Evolutionary conservation across 1,284 basidiomycete species (phyloP).

Genomic region (Filobasidium uniguttulatum): DNA sequence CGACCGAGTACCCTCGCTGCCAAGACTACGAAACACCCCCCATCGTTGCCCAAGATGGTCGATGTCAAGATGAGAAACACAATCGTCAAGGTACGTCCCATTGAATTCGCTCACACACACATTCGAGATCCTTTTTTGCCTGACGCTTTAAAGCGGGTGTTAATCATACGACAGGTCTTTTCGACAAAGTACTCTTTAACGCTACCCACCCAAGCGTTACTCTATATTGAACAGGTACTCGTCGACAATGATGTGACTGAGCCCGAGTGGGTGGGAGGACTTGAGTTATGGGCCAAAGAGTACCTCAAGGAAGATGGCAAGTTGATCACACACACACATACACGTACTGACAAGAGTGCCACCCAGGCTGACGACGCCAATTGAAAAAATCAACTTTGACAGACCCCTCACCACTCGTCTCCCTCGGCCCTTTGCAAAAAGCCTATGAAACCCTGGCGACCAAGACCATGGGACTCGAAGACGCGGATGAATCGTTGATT

Average conservation of each 20-base stretch:
- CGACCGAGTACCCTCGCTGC: too few species aligned
- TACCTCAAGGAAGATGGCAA: constrained; percentile 83
- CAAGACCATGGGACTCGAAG: constrained; percentile 3
- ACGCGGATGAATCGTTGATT: not conserved
- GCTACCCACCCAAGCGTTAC: constrained; percentile 30
- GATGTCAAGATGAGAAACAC: constrained; percentile 27
- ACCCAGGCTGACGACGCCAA: not conserved
- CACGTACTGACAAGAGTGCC: not conserved
- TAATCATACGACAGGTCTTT: constrained; percentile 29
- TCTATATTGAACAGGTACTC: constrained; percentile 35
- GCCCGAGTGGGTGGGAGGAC: constrained; percentile 42
- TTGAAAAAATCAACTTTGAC: constrained; percentile 3
- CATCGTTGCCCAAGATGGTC: constrained; percentile 25
- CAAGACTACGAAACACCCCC: too few species aligned
- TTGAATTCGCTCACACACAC: not conserved
- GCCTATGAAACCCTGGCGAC: constrained; percentile 73
- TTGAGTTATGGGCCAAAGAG: constrained; percentile 72
- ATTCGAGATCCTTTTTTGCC: too few species aligned
- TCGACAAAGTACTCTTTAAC: constrained; percentile 38
- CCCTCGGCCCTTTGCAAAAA: constrained; percentile 47
- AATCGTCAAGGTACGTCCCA: constrained; percentile 32
- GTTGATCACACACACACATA: constrained; percentile 15
- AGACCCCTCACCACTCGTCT: constrained; percentile 28
- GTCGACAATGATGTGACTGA: constrained; percentile 47
- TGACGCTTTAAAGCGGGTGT: not conserved